Base-by-base conservation (phyloP, 176 grass and related monocot genomes). In the Themeda triandra region DNA sequence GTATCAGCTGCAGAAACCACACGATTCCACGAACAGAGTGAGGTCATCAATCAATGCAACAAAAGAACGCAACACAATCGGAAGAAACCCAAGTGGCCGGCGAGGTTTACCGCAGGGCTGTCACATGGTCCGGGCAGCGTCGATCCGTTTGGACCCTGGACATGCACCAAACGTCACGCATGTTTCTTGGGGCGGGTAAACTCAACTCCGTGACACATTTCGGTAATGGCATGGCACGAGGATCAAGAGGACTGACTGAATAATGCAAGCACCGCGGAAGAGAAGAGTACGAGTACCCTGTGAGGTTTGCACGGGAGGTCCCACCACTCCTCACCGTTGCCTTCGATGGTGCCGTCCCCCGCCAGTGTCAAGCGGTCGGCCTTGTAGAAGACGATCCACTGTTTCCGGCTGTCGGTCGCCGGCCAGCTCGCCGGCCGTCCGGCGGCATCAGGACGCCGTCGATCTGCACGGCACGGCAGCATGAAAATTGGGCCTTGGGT, bases 251-350 rank as follows among this genome's bases (percentile, higher is more conserved):
- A 58, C 8, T 58, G 53, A 25, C 56, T 60, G 53, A 25, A 23
- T 60, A 60, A 60, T 58, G 54, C 53, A 39, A 9, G 39, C 39
- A 60, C 23, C 58, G 58, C 58, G n/a, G 58, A 13, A 27, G 39
- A 17, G 28, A 67, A 49, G 27, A 6, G 10, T 14, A 56, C 10
- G 29, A 30, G 40, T 97, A 91, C 92, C 92, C 84, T 73, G 70
- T 97, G 95, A 74, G 92, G 95, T 64, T 97, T 97, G 84, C 95
- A 94, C 0, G 95, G 92, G 69, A 97, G 92, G 11, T 85, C 85
- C 95, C 95, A 94, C 95, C 95, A 92, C 4, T 86, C 82, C 82
- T 94, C 90, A 27, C 92, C 95, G 41, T 92, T 97, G 69, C 95
- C 92, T 71, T 97, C 90, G 78, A 97, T 68, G 58, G 92, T 94